A percentile compares a stretch with the other conserved stretches of the same genome.
phyloP scores from a whole-genome alignment of 345 rosid species.

The Rhizophora mangle region DNA sequence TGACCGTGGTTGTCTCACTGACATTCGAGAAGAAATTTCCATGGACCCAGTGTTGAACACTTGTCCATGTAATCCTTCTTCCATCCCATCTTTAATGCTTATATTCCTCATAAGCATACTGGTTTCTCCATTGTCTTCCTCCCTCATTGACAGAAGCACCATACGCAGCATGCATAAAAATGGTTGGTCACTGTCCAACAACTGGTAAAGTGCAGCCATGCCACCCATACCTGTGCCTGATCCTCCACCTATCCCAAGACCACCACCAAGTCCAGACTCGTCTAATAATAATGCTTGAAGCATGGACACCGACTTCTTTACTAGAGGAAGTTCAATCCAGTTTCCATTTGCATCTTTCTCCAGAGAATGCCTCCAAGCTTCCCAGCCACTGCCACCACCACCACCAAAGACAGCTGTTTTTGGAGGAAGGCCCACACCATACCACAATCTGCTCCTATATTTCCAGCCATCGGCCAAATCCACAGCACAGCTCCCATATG shows the following conservation, averaged over 20 bases:
- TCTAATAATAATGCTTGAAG: conserved; percentile 94
- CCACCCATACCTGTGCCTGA: conserved; percentile 99
- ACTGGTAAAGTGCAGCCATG: conserved; percentile 92
- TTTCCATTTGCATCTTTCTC: conserved; percentile 90
- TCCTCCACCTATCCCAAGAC: conserved; percentile 99
- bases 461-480: conserved; percentile 99
- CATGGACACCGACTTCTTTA: conserved; percentile 92
- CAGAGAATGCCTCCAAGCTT: conserved; percentile 75
- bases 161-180: conserved; percentile 98
- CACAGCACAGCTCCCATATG: conserved; percentile 92
- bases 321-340: conserved; percentile 95
- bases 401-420: conserved; percentile 66
- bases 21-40: conserved; percentile 54
- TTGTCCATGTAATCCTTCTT: conserved; percentile 47
- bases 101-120: conserved; percentile 62
- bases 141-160: conserved; percentile 97
- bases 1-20: conserved; percentile 68
- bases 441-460: conserved; percentile 94
- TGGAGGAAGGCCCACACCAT: conserved; percentile 82
- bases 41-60: conserved; percentile 36
- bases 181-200: conserved; percentile 97
- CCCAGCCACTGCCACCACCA: conserved; percentile 97
- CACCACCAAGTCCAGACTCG: conserved; percentile 98
- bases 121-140: conserved; percentile 82
- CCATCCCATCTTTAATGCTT: conserved; percentile 44